Conservation (phyloP, 1,284 basidiomycete species). For the Polyporus tsugae region DNA sequence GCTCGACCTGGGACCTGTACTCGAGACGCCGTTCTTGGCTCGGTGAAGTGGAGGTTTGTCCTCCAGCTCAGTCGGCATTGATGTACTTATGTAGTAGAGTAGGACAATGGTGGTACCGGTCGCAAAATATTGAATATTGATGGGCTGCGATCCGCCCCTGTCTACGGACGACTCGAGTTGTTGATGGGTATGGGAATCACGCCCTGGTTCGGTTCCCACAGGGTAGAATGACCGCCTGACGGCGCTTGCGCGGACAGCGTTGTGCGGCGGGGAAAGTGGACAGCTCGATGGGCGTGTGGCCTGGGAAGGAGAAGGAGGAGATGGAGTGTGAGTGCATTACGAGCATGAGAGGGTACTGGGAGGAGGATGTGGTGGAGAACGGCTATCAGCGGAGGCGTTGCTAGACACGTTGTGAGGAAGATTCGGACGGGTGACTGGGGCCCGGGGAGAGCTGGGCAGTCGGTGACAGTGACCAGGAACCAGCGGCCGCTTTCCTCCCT, state of each 20-base stretch:
- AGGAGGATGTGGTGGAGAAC: constrained; percentile 19
- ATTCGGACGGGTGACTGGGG: constrained; percentile 6
- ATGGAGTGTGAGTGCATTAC: background rate
- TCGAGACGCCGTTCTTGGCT: background rate
- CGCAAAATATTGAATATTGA: background rate
- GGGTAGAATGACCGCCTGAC: background rate
- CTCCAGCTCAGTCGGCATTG: background rate
- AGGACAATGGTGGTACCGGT: background rate
- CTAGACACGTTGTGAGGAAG: constrained; percentile 32
- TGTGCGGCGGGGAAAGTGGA: background rate
- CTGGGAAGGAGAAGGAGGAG: background rate
- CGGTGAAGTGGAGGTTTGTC: background rate
- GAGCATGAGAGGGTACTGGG: background rate
- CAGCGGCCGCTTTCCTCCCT: constrained; percentile 24
- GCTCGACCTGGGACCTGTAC: background rate
- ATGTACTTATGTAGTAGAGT: background rate
- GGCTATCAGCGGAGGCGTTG: constrained; percentile 38
- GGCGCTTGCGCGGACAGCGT: background rate
- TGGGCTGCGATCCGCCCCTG: background rate
- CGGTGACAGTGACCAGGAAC: constrained; percentile 18
- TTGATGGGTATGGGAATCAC: background rate
- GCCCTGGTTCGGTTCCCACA: constrained; percentile 3
- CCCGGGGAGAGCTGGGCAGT: background rate
- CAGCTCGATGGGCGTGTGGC: background rate
- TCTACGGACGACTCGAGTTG: background rate